Percentiles rank a stretch among this genome's conserved stretches.
phyloP scores from a whole-genome alignment of 1,284 basidiomycete genomes.

The Sparassis latifolia region DNA sequence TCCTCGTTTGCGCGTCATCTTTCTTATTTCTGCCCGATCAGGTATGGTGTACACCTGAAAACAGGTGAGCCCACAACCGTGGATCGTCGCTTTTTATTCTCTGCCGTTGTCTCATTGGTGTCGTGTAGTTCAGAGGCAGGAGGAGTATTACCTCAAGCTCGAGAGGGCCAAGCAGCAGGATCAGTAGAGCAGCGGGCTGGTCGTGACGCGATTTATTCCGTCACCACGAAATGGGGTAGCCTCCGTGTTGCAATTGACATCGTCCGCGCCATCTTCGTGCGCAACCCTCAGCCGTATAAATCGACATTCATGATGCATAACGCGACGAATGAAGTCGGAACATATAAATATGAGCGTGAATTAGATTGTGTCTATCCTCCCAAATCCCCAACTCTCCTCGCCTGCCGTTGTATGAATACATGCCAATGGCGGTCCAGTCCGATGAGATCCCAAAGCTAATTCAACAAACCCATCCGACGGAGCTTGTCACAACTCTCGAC shows the following conservation, averaged over 20 bases:
- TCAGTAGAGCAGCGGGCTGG: constrained; percentile 8
- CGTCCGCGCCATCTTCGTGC: too few species aligned
- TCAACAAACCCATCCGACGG: constrained; percentile 46
- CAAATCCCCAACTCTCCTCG: not conserved
- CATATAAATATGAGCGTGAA: constrained; percentile 6
- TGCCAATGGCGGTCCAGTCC: not conserved
- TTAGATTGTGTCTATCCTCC: constrained; percentile 7
- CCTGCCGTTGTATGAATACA: constrained; percentile 2
- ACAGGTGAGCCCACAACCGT: constrained; percentile 42
- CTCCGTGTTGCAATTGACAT: too few species aligned
- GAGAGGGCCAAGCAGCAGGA: constrained; percentile 44
- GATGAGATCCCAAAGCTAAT: constrained; percentile 14
- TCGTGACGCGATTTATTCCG: too few species aligned
- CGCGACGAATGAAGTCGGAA: constrained; percentile 2
- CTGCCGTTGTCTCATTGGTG: constrained; percentile 1
- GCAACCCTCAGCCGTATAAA: not conserved
- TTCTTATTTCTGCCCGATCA: constrained; percentile 25
- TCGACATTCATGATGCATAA: not conserved
- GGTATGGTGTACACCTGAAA: constrained; percentile 79
- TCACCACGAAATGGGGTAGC: too few species aligned
- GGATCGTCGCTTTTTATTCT: not conserved
- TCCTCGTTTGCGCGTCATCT: constrained; percentile 14
- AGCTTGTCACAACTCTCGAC: constrained; percentile 74
- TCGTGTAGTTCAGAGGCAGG: constrained; percentile 64
- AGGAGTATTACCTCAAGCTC: constrained; percentile 78